A percentile compares a stretch with the other conserved stretches of the same genome.
Evolutionary conservation across 495 filamentous ascomycete genomes (phyloP).

Genomic region (Penicillium pulvis): DNA sequence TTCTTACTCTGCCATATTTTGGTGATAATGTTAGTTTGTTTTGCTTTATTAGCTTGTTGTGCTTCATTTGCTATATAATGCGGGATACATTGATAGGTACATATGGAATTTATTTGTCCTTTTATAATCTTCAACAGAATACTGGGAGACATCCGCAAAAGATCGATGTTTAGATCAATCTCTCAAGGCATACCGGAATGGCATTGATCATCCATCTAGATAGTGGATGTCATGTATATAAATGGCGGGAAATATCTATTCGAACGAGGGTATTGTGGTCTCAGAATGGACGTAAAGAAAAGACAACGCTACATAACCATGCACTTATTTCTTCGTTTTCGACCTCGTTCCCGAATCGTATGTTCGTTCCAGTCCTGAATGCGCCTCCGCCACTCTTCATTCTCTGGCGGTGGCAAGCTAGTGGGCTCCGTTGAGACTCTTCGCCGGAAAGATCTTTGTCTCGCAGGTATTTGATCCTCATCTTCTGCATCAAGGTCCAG

Average conservation of each 20-base stretch:
- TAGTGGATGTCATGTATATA: neutral
- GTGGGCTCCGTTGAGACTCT: constrained; percentile 44
- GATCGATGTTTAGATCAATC: neutral
- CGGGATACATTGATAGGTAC: neutral
- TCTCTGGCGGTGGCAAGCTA: constrained; percentile 33
- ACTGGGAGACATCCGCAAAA: neutral
- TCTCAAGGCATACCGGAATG: neutral
- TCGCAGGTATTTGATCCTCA: constrained; percentile 25
- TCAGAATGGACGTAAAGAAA: neutral
- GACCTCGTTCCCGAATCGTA: constrained; percentile 42
- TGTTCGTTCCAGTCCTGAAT: constrained; percentile 50
- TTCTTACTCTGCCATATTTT: neutral
- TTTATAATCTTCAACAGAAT: neutral
- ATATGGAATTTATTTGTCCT: too few species aligned
- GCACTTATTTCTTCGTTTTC: constrained; percentile 39
- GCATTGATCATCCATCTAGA: neutral
- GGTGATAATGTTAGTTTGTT: too few species aligned
- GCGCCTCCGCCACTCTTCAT: constrained; percentile 45
- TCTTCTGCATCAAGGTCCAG: constrained; percentile 25
- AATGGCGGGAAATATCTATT: neutral
- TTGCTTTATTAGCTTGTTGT: neutral
- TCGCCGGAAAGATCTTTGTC: constrained; percentile 29
- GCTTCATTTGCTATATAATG: neutral
- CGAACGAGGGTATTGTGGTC: constrained; percentile 8
- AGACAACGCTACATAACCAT: constrained; percentile 37